A percentile compares a stretch with the other conserved stretches of the same genome.
Evolutionary conservation across 768 basidiomycete genomes (phyloP).

Genomic region (Boletellus sp.): DNA sequence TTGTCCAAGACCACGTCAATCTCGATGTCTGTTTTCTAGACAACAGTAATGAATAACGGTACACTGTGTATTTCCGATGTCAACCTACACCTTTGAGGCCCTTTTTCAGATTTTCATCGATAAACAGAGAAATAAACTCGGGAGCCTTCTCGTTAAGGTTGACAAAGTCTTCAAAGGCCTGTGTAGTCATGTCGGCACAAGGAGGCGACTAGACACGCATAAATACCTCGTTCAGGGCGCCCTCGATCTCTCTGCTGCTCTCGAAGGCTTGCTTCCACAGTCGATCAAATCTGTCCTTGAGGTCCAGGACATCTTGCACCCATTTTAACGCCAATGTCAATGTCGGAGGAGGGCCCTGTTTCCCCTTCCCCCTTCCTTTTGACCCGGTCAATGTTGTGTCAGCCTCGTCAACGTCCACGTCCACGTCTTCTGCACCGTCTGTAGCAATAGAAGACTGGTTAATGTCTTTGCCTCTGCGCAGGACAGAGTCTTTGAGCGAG

Average conservation of each 20-base stretch:
- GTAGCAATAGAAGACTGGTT: slow-evolving; percentile 57
- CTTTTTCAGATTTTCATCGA: slow-evolving; percentile 93
- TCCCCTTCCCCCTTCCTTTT: slow-evolving; percentile 57
- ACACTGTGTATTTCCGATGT: background rate
- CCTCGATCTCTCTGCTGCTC: slow-evolving; percentile 73
- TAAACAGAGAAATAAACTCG: slow-evolving; percentile 94
- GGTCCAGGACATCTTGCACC: slow-evolving; percentile 86
- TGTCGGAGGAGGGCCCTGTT: slow-evolving; percentile 40
- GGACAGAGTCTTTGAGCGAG: slow-evolving; percentile 68
- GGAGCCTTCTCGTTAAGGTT: slow-evolving; percentile 84
- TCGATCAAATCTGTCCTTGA: slow-evolving; percentile 88
- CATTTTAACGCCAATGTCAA: slow-evolving; percentile 73
- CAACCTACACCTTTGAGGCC: slow-evolving; percentile 85
- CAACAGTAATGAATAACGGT: background rate
- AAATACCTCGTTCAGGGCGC: slow-evolving; percentile 77
- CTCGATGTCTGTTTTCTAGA: slow-evolving; percentile 90
- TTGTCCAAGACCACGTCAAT: slow-evolving; percentile 89
- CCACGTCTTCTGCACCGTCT: slow-evolving; percentile 35
- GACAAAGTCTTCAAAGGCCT: slow-evolving; percentile 94
- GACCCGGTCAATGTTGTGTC: slow-evolving; percentile 32
- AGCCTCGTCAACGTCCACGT: slow-evolving; percentile 34
- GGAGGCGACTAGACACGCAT: background rate
- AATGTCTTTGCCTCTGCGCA: slow-evolving; percentile 71
- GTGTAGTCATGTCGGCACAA: slow-evolving; percentile 5
- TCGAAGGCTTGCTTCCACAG: slow-evolving; percentile 71